Evolutionary conservation across 129 eudicot genomes (phyloP).

Genomic region (Escallonia herrerae): DNA sequence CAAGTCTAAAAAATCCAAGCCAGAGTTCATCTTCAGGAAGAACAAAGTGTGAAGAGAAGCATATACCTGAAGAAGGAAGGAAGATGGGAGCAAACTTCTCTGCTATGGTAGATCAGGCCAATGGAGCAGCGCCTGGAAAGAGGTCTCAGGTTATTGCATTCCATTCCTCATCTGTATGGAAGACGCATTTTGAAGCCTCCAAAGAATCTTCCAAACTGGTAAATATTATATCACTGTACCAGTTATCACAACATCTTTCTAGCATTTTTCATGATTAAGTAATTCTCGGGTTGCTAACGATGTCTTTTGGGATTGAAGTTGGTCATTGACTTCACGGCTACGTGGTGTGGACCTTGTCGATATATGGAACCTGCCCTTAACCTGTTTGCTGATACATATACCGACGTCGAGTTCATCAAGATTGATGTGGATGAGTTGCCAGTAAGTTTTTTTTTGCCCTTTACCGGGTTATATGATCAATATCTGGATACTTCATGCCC

Average conservation of each 20-base stretch:
- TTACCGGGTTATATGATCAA: too few species aligned
- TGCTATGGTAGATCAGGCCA: neutral
- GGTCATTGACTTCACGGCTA: constrained; percentile 74
- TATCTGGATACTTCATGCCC: neutral
- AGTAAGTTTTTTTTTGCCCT: constrained; percentile 30
- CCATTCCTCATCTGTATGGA: constrained; percentile 54
- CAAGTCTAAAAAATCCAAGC: neutral
- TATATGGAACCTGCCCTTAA: constrained; percentile 55
- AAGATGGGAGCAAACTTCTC: constrained; percentile 12
- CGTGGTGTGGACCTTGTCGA: constrained; percentile 88
- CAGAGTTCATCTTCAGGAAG: neutral
- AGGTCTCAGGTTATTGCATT: constrained; percentile 34
- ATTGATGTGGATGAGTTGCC: constrained; percentile 72
- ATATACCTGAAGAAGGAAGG: neutral
- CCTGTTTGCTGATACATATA: constrained; percentile 50
- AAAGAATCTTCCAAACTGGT: constrained; percentile 62
- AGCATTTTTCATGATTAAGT: too few species aligned
- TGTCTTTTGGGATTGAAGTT: constrained; percentile 28
- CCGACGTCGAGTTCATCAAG: constrained; percentile 67
- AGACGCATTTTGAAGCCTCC: constrained; percentile 37
- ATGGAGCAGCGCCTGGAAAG: neutral
- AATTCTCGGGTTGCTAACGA: neutral
- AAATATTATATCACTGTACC: neutral
- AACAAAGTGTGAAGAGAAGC: neutral
- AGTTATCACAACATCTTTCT: neutral